Conservation (phyloP, 192 early-diverging fungal species). For the Dissophora globulifera region DNA sequence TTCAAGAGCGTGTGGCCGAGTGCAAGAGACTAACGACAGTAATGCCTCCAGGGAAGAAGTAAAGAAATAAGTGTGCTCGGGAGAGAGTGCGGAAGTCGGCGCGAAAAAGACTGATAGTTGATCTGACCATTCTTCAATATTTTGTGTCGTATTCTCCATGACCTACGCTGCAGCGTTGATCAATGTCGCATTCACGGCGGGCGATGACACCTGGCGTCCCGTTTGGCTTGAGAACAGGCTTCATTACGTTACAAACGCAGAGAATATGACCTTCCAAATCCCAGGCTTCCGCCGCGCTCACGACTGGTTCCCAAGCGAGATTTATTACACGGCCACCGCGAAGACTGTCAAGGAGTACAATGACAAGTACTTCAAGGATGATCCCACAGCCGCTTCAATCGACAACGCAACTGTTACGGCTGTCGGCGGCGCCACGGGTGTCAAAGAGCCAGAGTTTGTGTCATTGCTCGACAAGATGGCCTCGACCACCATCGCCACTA, state of each 20-base stretch:
- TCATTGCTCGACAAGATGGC: not conserved
- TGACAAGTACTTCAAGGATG: conserved; percentile 1
- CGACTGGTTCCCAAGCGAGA: conserved; percentile 20
- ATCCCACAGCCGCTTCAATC: not conserved
- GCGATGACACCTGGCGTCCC: conserved; percentile 2
- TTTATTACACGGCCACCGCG: conserved; percentile 18
- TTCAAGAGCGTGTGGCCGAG: no score
- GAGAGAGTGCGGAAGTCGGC: no score
- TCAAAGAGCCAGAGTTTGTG: not conserved
- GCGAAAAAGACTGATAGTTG: not conserved
- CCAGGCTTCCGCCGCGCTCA: conserved; percentile 8
- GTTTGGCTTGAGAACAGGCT: conserved; percentile 26
- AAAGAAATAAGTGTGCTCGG: no score
- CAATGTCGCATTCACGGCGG: conserved; percentile 16
- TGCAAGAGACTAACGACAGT: no score
- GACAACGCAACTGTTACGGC: not conserved
- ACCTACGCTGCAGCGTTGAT: no score
- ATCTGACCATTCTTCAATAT: no score
- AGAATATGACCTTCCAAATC: conserved; percentile 11
- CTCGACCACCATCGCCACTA: not conserved
- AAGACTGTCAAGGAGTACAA: conserved; percentile 2
- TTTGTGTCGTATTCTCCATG: not conserved
- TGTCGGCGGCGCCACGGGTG: no score
- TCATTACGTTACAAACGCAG: conserved; percentile 6
- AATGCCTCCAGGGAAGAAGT: no score